These are phyloP conservation scores for Aspergillus candidus DNA, from an alignment of 2,329 filamentous ascomycete genomes.

Conservation along the genomic window DNA sequence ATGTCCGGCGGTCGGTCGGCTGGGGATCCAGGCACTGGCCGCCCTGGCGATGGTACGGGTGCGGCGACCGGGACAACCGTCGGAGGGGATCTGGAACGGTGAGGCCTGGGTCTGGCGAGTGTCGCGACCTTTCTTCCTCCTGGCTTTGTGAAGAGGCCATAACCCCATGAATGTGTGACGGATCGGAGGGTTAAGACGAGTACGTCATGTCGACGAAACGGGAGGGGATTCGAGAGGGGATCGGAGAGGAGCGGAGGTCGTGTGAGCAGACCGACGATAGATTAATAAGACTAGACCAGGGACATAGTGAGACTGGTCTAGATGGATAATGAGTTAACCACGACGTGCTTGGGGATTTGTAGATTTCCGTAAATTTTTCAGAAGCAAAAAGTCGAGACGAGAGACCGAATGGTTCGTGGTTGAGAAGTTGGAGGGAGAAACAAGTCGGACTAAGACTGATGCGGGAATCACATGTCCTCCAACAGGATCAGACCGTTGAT, in stretches of 20 bases:
- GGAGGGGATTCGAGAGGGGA: background rate
- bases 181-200: constrained; percentile 15
- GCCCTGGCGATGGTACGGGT: constrained; percentile 60
- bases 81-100: constrained; percentile 34
- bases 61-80: constrained; percentile 56
- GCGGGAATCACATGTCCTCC: too few species aligned
- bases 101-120: constrained; percentile 16
- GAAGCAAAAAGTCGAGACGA: too few species aligned
- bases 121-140: constrained; percentile 23
- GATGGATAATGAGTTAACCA: too few species aligned
- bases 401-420: too few species aligned
- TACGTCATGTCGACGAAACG: constrained; percentile 23
- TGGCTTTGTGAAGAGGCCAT: constrained; percentile 28
- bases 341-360: too few species aligned
- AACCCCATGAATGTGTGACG: constrained; percentile 22
- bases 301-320: too few species aligned
- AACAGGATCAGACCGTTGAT: too few species aligned
- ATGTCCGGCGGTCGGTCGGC: constrained; percentile 23
- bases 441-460: too few species aligned
- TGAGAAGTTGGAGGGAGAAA: too few species aligned
- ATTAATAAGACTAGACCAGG: background rate
- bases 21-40: constrained; percentile 51
- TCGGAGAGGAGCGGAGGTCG: constrained; percentile 6
- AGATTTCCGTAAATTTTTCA: too few species aligned
- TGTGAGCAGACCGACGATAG: constrained; percentile 3